Evolutionary conservation across 106 monocot species (phyloP).

Genomic region (Allium cepa): DNA sequence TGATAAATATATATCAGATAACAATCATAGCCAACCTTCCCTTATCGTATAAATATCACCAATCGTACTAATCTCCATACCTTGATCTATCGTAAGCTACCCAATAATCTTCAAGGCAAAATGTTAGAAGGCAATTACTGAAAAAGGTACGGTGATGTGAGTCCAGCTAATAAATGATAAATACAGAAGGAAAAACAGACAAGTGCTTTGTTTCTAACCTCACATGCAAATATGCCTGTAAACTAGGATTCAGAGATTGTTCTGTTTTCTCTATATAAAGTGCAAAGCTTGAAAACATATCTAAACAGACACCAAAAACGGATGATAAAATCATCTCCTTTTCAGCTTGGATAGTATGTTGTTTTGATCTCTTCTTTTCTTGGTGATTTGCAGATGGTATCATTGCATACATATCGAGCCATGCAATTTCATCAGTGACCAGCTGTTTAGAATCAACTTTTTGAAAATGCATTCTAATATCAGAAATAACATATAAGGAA

Average conservation of each 20-base stretch:
- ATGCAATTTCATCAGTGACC: constrained; percentile 16
- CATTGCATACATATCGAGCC: constrained; percentile 16
- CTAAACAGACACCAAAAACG: constrained; percentile 15
- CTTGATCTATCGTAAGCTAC: constrained; percentile 16
- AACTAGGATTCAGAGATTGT: constrained; percentile 5
- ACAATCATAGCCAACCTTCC: not conserved
- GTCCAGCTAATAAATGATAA: not conserved
- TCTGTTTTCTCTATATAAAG: constrained; percentile 6
- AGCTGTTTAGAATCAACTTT: constrained; percentile 8
- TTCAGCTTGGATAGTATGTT: constrained; percentile 13
- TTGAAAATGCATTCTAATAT: too few relatives aligned
- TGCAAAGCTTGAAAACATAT: constrained; percentile 16
- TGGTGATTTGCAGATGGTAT: constrained; percentile 6
- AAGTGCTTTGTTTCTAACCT: constrained; percentile 6
- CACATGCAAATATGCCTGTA: constrained; percentile 4
- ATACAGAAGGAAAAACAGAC: not conserved
- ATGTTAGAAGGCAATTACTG: constrained; percentile 10
- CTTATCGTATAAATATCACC: not conserved
- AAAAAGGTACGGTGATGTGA: constrained; percentile 1
- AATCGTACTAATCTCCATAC: not conserved
- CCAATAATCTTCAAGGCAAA: constrained; percentile 21
- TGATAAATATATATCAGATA: not conserved
- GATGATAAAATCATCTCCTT: constrained; percentile 21
- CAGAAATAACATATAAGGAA: too few relatives aligned
- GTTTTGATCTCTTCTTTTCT: constrained; percentile 13